These are phyloP conservation scores for Citrus unshiu DNA, from an alignment of 345 rosid genomes.

Conservation along the genomic window DNA sequence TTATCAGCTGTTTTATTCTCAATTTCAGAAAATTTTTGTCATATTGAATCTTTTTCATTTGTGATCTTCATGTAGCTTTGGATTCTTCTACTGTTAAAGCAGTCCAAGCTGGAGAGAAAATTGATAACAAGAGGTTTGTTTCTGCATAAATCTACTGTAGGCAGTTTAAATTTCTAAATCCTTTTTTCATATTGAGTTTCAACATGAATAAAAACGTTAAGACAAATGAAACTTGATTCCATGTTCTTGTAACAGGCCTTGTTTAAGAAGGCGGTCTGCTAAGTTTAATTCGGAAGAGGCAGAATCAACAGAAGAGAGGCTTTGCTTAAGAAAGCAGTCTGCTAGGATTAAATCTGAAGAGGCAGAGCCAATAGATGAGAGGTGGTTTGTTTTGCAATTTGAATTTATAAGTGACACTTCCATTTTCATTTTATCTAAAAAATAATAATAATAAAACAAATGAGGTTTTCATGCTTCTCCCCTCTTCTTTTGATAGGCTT, in stretches of 20 bases:
- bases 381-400: not conserved
- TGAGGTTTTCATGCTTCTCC: not conserved
- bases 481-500: not conserved
- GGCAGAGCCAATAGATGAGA: constrained; percentile 25
- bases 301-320: constrained; percentile 23
- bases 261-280: constrained; percentile 22
- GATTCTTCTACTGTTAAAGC: constrained; percentile 18
- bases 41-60: not conserved
- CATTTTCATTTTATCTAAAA: not conserved
- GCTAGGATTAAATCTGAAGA: constrained; percentile 27
- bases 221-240: constrained; percentile 1
- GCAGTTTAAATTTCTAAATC: constrained; percentile 9
- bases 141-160: not conserved
- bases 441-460: not conserved
- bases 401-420: not conserved
- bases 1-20: not conserved
- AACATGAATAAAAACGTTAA: not conserved
- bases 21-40: not conserved
- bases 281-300: constrained; percentile 30
- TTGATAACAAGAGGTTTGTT: constrained; percentile 38
- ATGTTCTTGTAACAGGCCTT: constrained; percentile 17
- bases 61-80: constrained; percentile 28
- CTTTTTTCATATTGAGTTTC: not conserved
- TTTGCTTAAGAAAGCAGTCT: constrained; percentile 26
- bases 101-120: constrained; percentile 24